Base-by-base conservation (phyloP, 306 rosid species). In the Amphicarpaea edgeworthii region DNA sequence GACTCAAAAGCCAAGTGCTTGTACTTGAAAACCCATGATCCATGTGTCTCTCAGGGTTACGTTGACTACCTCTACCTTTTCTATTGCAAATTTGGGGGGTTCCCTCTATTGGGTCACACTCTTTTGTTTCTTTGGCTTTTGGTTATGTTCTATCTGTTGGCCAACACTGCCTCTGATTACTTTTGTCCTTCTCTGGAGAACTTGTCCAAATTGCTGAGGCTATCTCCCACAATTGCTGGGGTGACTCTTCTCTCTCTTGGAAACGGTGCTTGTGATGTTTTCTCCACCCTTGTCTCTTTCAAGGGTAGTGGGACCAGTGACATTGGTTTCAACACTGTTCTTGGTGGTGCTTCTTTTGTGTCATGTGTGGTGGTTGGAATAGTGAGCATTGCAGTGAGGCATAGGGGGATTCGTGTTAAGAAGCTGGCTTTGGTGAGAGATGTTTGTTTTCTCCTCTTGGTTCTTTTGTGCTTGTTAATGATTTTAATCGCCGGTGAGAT, bases 191-290 rank as follows among this genome's bases (percentile, higher is more conserved):
- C 90, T 20, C 88, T 87, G 47, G 90, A 87, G 24, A 73, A 61
- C 16, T 68, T 87, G 15, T 87, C 90, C 0, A 82, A 80, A 40
- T 37, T 80, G 15, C 77, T 87, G 54, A 87, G 83, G 45, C 73
- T 87, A 3, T 84, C 90, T 9, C 86, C 90, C n/a, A 77, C 88
- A 12, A 77, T 87, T 72, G 88, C 90, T 51, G 90, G 90, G 16
- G 90, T 84, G n/a, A 84, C 90, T 16, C 90, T 87, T 68, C 86
- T 87, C 45, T 82, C 90, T 59, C 88, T 84, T 49, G 90, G 88
- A 7, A 87, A 84, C 73, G 90, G 90, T 72, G 88, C 88, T 15
- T 34, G 28, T 77, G 90, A 87, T 71, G 83, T 87, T 63, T 87
- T 87, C 49, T 60, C 90, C 6, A 84, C 83, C 8, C 41, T 87